Evolutionary conservation across 2,329 filamentous ascomycete genomes (phyloP), one percentile per base, ranked within the genome.

Genomic region (Byssoonygena ceratinophila): DNA sequence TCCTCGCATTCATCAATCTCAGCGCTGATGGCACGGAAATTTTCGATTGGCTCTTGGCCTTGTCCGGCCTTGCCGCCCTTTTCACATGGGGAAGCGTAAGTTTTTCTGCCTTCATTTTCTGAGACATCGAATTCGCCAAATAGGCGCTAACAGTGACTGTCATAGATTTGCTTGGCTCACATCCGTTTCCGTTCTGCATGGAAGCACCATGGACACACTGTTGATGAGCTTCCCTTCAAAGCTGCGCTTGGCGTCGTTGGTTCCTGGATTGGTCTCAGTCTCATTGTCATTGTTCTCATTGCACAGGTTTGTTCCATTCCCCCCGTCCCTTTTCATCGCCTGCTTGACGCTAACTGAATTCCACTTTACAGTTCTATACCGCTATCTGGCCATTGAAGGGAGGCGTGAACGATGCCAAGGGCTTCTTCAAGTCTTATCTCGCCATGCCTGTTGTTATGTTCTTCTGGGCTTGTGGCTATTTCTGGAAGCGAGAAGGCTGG

Each of bases 111-210:
- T n/a, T n/a, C n/a, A n/a, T n/a, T n/a, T n/a, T n/a, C n/a, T n/a
- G n/a, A n/a, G n/a, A n/a, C n/a, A n/a, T n/a, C n/a, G n/a, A n/a
- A n/a, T n/a, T n/a, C n/a, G n/a, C n/a, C n/a, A n/a, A n/a, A n/a
- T n/a, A n/a, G 44, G 11, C 8, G 32, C 29, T 49, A 40, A 50
- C 48, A 32, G 5, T 7, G 29, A 16, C 1, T 9, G 29, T 8
- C 22, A 16, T 52, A 58, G 56, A 82, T 85, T 59, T 83, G 80
- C 63, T 64, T 81, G 16, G 75, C 80, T 1, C 83, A 86, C 60
- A 84, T 86, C 61, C 80, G 83, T 18, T 84, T 83, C 75, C 80
- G 82, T 34, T 57, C 61, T 3, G 82, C 80, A 0, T 84, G 81
- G 81, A 65, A 63, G 20, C 62, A 67, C 11, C 74, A 81, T 53